Conservation (phyloP, 1,284 basidiomycete species). For the Retiboletus flavoniger region DNA sequence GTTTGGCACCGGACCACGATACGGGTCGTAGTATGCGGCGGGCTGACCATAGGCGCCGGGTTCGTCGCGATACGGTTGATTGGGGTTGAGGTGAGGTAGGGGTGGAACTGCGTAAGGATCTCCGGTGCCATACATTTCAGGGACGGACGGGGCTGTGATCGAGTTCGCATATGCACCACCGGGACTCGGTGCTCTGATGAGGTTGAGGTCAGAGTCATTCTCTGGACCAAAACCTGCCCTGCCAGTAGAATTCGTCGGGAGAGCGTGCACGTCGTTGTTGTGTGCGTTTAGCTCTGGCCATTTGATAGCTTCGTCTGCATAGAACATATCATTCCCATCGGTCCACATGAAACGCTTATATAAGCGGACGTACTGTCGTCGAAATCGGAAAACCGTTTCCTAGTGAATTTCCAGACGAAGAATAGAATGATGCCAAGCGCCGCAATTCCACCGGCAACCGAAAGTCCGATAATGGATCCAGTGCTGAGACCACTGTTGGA, state of each 20-base stretch:
- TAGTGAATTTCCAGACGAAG: conserved; percentile 79
- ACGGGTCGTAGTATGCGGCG: conserved; percentile 70
- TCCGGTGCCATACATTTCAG: conserved; percentile 42
- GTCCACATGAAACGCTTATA: conserved; percentile 14
- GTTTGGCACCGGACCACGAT: conserved; percentile 67
- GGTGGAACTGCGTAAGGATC: conserved; percentile 82
- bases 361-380: conserved; percentile 64
- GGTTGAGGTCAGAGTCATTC: conserved; percentile 57
- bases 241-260: conserved; percentile 64
- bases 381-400: conserved; percentile 70
- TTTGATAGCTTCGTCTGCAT: conserved; percentile 75
- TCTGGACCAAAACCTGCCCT: conserved; percentile 58
- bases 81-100: conserved; percentile 78
- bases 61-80: conserved; percentile 72
- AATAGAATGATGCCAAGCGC: conserved; percentile 66
- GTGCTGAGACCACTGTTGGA: conserved; percentile 42
- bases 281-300: conserved; percentile 82
- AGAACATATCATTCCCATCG: conserved; percentile 8
- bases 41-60: conserved; percentile 42
- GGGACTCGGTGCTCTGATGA: conserved; percentile 49
- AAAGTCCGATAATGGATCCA: conserved; percentile 73
- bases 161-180: conserved; percentile 45
- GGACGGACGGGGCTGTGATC: conserved; percentile 49
- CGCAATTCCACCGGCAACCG: conserved; percentile 74
- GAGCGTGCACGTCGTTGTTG: conserved; percentile 52